Percentiles rank a stretch among this genome's conserved stretches.
Conservation (phyloP, 257 asterid genomes). For the Gentiana macrophylla region DNA sequence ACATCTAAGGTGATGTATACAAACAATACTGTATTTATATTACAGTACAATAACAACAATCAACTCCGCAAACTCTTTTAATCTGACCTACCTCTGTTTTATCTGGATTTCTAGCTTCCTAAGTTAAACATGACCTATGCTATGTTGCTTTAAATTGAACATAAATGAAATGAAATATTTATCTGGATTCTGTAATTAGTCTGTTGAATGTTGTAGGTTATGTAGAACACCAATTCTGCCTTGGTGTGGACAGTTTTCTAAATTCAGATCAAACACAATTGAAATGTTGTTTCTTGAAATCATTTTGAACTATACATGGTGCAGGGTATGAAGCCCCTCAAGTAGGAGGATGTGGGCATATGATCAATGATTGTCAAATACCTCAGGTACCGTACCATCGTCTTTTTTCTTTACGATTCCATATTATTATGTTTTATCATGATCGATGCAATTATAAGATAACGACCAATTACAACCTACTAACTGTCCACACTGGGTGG, state of each 20-base stretch:
- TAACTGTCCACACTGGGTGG: no score
- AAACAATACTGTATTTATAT: neutral
- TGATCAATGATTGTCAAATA: no score
- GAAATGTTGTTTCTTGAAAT: neutral
- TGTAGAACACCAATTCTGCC: no score
- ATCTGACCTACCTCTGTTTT: neutral
- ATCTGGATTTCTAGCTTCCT: neutral
- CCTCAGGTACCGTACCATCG: no score
- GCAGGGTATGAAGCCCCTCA: slow-evolving; percentile 4
- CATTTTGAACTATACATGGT: neutral
- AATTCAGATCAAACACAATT: neutral
- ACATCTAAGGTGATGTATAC: slow-evolving; percentile 46
- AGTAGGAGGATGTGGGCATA: neutral
- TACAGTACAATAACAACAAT: neutral
- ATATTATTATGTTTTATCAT: no score
- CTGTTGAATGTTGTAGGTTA: neutral
- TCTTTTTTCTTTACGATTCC: no score
- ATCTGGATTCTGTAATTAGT: neutral
- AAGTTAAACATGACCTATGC: neutral
- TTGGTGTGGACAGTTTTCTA: neutral
- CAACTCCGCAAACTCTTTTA: neutral
- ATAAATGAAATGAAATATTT: neutral
- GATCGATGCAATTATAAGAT: no score
- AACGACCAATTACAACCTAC: no score
- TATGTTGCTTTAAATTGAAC: neutral